Evolutionary conservation across 2,329 filamentous ascomycete genomes (phyloP).

Genomic region (Diaporthe ampelina): DNA sequence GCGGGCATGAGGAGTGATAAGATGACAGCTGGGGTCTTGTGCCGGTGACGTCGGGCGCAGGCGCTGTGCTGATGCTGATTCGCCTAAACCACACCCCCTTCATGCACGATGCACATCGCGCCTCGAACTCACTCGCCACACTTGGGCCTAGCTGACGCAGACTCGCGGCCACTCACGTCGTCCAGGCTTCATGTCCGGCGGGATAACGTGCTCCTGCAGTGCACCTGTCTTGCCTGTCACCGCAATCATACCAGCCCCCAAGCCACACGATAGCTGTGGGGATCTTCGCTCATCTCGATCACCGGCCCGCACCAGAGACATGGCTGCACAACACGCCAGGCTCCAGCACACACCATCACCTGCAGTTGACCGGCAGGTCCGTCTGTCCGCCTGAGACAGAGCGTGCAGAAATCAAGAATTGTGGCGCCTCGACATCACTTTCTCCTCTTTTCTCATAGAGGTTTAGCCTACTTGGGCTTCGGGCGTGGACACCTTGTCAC

Average conservation of each 20-base stretch:
- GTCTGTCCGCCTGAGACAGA: conserved; percentile 1
- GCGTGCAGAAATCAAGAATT: conserved; percentile 34
- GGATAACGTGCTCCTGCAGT: neutral
- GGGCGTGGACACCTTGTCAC: conserved; percentile 1
- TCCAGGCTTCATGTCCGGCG: neutral
- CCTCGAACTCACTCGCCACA: conserved; percentile 38
- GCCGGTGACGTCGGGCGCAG: conserved; percentile 33
- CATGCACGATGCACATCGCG: conserved; percentile 38
- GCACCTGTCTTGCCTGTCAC: neutral
- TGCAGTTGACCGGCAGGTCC: conserved; percentile 22
- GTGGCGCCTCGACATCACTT: conserved; percentile 35
- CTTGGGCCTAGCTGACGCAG: conserved; percentile 30
- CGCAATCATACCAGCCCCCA: conserved; percentile 1
- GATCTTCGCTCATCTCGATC: conserved; percentile 26
- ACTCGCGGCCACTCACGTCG: conserved; percentile 27
- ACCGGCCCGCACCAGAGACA: conserved; percentile 22
- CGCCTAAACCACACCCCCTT: conserved; percentile 25
- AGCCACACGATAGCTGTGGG: conserved; percentile 29
- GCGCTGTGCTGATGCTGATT: conserved; percentile 29
- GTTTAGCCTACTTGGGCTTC: conserved; percentile 25
- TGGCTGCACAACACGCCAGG: conserved; percentile 3
- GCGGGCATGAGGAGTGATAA: conserved; percentile 17
- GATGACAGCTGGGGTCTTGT: conserved; percentile 31
- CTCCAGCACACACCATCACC: conserved; percentile 1
- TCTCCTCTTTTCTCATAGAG: conserved; percentile 31